Evolutionary conservation across 2,329 filamentous ascomycete species (phyloP), one percentile per base, ranked within the genome.

Genomic region (Aspergillus sp.): DNA sequence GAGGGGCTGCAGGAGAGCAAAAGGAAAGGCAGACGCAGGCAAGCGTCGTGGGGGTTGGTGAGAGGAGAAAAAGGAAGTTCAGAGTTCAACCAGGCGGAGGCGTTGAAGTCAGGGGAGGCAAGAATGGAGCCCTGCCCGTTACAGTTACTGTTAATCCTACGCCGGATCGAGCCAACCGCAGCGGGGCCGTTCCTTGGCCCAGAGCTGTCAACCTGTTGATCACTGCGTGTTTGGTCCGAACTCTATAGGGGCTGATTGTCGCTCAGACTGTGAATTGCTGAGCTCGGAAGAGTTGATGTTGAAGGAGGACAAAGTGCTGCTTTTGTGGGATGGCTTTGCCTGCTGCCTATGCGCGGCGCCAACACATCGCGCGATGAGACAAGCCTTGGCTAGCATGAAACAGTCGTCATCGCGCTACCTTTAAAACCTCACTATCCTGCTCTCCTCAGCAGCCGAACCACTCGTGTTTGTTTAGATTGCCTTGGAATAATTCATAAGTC

Each of bases 341-440:
- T 41, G n/a, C 38, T 51, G 38, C n/a, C n/a, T 13, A 7, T 32
- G 20, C 39, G 26, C 53, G 43, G 53, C 7, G 53, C 44, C 53
- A 55, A 48, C 53, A 34, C 53, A 55, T 55, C 53, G 32, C 48
- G 18, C 36, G 17, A 20, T 41, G 34, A 17, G 42, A 53, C 51
- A 47, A 53, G 42, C 51, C 51, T 53, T 53, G 51, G 51, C 51
- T 36, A 18, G 18, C 34, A 32, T 43, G 22, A 42, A 51, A 30
- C 39, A 26, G 22, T 43, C 22, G 24, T 42, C 36, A 51, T 42
- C 48, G 12, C 17, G 18, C 48, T 32, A 9, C 7, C 47, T 32
- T 20, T 11, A 30, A 38, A 15, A 39, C 36, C 11, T 18, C 38
- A 11, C 42, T 32, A 32, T 30, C 24, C 30, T 22, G 36, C 34